A percentile compares a stretch with the other conserved stretches of the same genome.
phyloP scores from a whole-genome alignment of 768 basidiomycete species.

The Tricholoma hemisulphureum region DNA sequence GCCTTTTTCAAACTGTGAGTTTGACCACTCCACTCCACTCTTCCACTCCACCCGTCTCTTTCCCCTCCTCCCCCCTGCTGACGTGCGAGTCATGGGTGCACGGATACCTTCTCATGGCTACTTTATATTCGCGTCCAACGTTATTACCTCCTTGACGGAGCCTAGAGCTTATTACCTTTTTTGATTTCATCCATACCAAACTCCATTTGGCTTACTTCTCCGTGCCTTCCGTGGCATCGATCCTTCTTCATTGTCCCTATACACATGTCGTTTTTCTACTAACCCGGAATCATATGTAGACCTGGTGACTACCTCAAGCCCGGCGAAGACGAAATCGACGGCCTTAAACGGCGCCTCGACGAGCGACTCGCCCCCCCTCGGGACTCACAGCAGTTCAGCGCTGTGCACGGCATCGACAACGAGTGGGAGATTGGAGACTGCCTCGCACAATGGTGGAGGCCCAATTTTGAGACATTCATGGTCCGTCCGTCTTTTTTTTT shows the following conservation, averaged over 20 bases:
- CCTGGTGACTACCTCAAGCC: slow-evolving; percentile 99
- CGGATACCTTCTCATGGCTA: neutral
- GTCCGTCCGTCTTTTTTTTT: slow-evolving; percentile 46
- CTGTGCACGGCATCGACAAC: slow-evolving; percentile 73
- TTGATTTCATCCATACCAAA: neutral
- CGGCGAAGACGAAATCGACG: slow-evolving; percentile 89
- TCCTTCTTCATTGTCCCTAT: slow-evolving; percentile 1
- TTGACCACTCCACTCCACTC: neutral
- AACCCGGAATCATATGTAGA: slow-evolving; percentile 36
- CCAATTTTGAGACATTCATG: slow-evolving; percentile 99
- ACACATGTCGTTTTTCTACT: slow-evolving; percentile 4
- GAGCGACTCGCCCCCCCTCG: slow-evolving; percentile 82
- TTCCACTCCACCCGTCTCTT: neutral
- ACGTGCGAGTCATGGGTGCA: neutral
- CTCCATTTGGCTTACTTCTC: neutral
- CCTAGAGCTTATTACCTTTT: neutral
- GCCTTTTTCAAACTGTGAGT: slow-evolving; percentile 97
- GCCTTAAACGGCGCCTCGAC: slow-evolving; percentile 85
- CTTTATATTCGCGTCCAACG: neutral
- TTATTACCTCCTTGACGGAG: neutral
- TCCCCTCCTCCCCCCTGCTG: neutral
- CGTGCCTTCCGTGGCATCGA: neutral
- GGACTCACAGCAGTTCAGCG: slow-evolving; percentile 69
- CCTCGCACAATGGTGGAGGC: slow-evolving; percentile 97
- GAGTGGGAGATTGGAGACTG: slow-evolving; percentile 98